A percentile compares a stretch with the other conserved stretches of the same genome.
Conservation (phyloP, 257 asterid species). For the Forsythia suspensa region DNA sequence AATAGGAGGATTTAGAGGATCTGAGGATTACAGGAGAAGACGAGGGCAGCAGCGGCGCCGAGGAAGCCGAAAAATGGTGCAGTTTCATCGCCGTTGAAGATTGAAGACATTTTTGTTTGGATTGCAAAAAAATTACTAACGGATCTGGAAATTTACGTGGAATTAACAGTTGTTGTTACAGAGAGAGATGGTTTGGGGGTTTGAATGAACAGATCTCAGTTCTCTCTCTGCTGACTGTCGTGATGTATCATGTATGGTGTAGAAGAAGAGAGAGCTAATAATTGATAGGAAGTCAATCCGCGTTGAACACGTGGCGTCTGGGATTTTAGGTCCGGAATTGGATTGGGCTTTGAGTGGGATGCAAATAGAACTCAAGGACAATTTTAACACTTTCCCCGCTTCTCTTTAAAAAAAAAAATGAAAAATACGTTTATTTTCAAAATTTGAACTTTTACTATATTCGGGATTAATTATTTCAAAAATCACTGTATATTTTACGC, state of each 20-base stretch:
- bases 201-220: constrained; percentile 10
- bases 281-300: background rate
- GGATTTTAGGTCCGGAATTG: background rate
- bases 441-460: too few relatives aligned
- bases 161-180: background rate
- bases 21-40: constrained; percentile 55
- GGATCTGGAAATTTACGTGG: constrained; percentile 11
- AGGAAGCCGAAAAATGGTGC: constrained; percentile 76
- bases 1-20: background rate
- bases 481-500: too few relatives aligned
- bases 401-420: too few relatives aligned
- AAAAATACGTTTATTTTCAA: too few relatives aligned
- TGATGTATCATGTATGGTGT: background rate
- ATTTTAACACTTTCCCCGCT: too few relatives aligned
- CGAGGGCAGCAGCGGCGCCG: constrained; percentile 75
- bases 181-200: background rate
- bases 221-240: background rate
- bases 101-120: constrained; percentile 39
- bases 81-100: constrained; percentile 73
- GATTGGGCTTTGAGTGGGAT: background rate
- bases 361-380: background rate
- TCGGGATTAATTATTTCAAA: too few relatives aligned
- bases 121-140: background rate
- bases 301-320: background rate
- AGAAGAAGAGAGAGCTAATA: background rate